Evolutionary conservation across 805 yeast genomes (phyloP).

Genomic region (Candida piceae): DNA sequence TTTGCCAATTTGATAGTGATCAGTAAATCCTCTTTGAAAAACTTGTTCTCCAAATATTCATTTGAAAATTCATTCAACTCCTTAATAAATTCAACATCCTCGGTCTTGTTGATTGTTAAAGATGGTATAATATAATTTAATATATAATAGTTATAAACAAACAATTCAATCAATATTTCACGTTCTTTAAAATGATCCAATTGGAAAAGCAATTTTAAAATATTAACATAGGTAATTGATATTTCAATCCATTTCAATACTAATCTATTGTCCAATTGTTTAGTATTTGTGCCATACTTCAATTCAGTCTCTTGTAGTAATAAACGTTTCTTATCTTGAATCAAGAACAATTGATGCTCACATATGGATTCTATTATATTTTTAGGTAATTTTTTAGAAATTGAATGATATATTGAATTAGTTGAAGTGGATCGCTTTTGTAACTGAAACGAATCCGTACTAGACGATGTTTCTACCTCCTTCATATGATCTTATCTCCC

Average conservation of each 20-base stretch:
- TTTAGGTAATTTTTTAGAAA: neutral
- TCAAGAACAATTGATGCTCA: conserved; percentile 11
- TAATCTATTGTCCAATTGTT: conserved; percentile 4
- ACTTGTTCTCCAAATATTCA: conserved; percentile 6
- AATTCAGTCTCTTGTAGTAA: conserved; percentile 1
- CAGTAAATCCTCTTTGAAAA: conserved; percentile 12
- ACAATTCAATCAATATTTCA: conserved; percentile 18
- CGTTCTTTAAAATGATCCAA: conserved; percentile 14
- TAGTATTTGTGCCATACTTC: neutral
- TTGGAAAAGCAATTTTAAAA: conserved; percentile 11
- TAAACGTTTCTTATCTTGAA: conserved; percentile 6
- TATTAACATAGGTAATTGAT: conserved; percentile 17
- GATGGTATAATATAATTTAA: conserved; percentile 13
- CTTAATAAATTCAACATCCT: conserved; percentile 14
- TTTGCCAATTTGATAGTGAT: conserved; percentile 13
- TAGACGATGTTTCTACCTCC: too few relatives aligned
- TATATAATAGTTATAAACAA: conserved; percentile 16
- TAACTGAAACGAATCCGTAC: too few relatives aligned
- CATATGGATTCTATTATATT: conserved; percentile 1
- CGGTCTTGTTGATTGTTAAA: conserved; percentile 7
- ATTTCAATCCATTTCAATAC: conserved; percentile 21
- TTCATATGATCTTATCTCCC: too few relatives aligned
- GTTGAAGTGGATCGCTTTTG: neutral
- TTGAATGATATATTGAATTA: neutral
- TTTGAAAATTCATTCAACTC: conserved; percentile 9